Percentiles rank a stretch among this genome's conserved stretches.
Conservation (phyloP, 2,329 filamentous ascomycete species). For the Chalara sp. region DNA sequence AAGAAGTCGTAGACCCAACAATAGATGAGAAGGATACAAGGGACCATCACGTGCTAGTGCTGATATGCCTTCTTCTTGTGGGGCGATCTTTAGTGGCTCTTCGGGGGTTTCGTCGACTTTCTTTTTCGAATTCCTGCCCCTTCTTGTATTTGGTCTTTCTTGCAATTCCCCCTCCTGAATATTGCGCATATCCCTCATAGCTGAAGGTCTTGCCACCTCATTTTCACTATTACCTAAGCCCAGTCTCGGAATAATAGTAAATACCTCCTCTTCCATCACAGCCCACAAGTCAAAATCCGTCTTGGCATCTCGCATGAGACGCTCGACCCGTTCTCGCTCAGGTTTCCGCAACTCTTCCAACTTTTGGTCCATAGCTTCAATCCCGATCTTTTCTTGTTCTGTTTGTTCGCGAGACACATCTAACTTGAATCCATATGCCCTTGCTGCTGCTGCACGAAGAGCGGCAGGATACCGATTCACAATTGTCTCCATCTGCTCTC, state of each 20-base stretch:
- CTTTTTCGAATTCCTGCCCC: background rate
- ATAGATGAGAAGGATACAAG: conserved; percentile 56
- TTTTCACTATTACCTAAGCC: conserved; percentile 37
- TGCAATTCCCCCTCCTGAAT: conserved; percentile 3
- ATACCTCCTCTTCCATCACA: conserved; percentile 60
- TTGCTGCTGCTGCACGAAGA: conserved; percentile 23
- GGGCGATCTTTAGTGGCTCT: background rate
- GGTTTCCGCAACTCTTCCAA: conserved; percentile 25
- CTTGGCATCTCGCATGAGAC: conserved; percentile 44
- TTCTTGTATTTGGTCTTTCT: background rate
- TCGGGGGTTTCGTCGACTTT: background rate
- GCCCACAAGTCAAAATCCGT: conserved; percentile 63
- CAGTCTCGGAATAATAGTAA: conserved; percentile 50
- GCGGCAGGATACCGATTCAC: conserved; percentile 23
- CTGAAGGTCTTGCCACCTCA: background rate
- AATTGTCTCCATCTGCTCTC: conserved; percentile 10
- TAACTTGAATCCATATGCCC: conserved; percentile 19
- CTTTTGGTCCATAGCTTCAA: conserved; percentile 6
- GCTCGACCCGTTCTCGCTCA: conserved; percentile 47
- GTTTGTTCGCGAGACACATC: conserved; percentile 5
- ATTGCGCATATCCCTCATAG: background rate
- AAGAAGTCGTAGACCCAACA: conserved; percentile 49
- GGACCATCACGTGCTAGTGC: conserved; percentile 51
- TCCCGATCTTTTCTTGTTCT: background rate
- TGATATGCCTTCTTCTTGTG: conserved; percentile 9